These are phyloP conservation scores for Taxillus chinensis DNA, from an alignment of 164 flowering plant genomes.

Conservation along the genomic window DNA sequence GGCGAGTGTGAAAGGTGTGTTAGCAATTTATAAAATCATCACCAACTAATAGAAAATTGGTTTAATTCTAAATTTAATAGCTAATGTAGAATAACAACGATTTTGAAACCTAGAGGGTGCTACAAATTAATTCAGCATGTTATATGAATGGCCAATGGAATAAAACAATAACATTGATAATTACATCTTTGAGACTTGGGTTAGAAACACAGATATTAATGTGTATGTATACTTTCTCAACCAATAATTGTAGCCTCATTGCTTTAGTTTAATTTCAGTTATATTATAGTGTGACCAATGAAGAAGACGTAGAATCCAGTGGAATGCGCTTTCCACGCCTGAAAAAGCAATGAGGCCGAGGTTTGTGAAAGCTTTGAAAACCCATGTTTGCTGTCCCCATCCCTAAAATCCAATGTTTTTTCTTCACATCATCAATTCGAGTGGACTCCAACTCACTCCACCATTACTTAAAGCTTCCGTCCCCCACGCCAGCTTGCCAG, in stretches of 20 bases:
- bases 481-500: not conserved
- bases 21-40: too few species aligned
- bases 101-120: too few species aligned
- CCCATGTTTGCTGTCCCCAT: not conserved
- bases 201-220: too few species aligned
- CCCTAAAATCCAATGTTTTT: not conserved
- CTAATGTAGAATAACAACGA: too few species aligned
- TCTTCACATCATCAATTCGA: not conserved
- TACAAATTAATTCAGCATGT: too few species aligned
- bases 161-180: too few species aligned
- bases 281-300: not conserved
- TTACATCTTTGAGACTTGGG: too few species aligned
- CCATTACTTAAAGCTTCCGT: not conserved
- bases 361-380: constrained; percentile 1
- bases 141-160: too few species aligned
- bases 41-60: too few species aligned
- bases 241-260: not conserved
- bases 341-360: not conserved
- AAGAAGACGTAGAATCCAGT: not conserved
- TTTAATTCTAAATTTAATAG: too few species aligned
- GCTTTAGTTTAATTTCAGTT: not conserved
- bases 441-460: not conserved
- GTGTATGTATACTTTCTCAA: not conserved
- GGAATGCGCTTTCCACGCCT: not conserved
- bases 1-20: too few species aligned